Evolutionary conservation across 2,329 filamentous ascomycete species (phyloP), one percentile per base, ranked within the genome.

Genomic region (Periglandula ipomoeae): DNA sequence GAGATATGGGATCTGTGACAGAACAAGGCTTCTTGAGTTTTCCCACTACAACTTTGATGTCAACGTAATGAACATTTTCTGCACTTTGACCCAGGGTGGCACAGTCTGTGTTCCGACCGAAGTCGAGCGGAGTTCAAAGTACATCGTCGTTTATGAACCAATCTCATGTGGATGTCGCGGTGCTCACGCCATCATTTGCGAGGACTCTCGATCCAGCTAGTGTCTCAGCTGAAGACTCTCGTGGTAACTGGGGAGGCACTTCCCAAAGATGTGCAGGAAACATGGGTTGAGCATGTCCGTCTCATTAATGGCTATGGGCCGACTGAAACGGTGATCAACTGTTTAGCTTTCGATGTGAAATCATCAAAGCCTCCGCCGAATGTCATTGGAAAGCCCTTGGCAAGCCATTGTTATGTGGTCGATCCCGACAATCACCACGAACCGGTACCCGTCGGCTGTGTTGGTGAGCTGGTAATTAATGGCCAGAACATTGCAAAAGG

Each of bases 51-150:
- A 38, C 2, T 50, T 52, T 35, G 47, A 50, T 37, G 47, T 41
- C n/a, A 44, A 39, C 20, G 30, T 49, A 4, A 4, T 20, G 5
- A 47, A 52, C 3, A 45, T 50, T 8, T 37, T 49, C 5, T 20
- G 39, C 6, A 47, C 47, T 3, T 40, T 52, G 17, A 7, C 11
- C 10, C n/a, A 39, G 17, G 50, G 50, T 22, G 50, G 50, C 15
- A 48, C 44, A 13, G 39, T 52, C 5, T 52, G 50, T 27, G 37
- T 52, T 2, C 44, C 47, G 40, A 50, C 2, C 44, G 39, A 42
- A 42, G 22, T 13, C 42, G 15, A 30, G 42, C 50, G 13, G n/a
- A n/a, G n/a, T 52, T 47, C 5, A 43, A 52, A 34, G 22, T 34
- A 26, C 19, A 42, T 15, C 39, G 39, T 7, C 13, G 38, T 32